Percentiles rank a stretch among this genome's conserved stretches.
phyloP scores from a whole-genome alignment of 116 monocot genomes.

The Iris pallida region DNA sequence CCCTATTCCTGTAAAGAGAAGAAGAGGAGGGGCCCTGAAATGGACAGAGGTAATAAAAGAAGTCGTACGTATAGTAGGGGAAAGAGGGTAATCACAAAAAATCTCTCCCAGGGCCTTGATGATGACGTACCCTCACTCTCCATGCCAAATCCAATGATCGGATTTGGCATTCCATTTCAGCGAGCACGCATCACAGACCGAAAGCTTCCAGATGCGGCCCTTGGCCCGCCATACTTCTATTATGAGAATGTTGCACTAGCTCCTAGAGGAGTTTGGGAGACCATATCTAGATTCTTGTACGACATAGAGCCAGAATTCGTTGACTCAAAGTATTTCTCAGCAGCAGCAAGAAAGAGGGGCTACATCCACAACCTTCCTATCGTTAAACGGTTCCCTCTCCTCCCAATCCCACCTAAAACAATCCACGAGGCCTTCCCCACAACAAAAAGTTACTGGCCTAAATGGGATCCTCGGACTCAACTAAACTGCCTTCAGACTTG shows the following conservation, averaged over 20 bases:
- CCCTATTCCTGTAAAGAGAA: background rate
- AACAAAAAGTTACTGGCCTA: constrained; percentile 30
- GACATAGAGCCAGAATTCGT: constrained; percentile 64
- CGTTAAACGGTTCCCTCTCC: constrained; percentile 30
- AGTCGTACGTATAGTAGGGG: constrained; percentile 1
- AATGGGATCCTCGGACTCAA: constrained; percentile 40
- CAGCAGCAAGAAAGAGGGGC: constrained; percentile 45
- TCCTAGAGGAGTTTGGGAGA: constrained; percentile 54
- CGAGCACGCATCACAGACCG: background rate
- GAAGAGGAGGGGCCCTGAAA: constrained; percentile 14
- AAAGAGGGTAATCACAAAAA: background rate
- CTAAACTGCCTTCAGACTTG: constrained; percentile 58
- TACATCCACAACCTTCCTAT: constrained; percentile 72
- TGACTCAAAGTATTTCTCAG: constrained; percentile 51
- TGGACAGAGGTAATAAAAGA: constrained; percentile 4
- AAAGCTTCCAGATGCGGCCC: background rate
- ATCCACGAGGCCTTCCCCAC: constrained; percentile 23
- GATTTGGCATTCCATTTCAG: constrained; percentile 43
- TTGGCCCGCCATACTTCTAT: constrained; percentile 62
- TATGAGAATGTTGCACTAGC: constrained; percentile 62
- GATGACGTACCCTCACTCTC: constrained; percentile 4
- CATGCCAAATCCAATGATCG: constrained; percentile 53
- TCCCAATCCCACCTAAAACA: constrained; percentile 25
- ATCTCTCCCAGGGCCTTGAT: background rate
- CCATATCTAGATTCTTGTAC: constrained; percentile 44